Conservation (phyloP, 495 filamentous ascomycete genomes). For the Pseudomonodictys pantanalensis region DNA sequence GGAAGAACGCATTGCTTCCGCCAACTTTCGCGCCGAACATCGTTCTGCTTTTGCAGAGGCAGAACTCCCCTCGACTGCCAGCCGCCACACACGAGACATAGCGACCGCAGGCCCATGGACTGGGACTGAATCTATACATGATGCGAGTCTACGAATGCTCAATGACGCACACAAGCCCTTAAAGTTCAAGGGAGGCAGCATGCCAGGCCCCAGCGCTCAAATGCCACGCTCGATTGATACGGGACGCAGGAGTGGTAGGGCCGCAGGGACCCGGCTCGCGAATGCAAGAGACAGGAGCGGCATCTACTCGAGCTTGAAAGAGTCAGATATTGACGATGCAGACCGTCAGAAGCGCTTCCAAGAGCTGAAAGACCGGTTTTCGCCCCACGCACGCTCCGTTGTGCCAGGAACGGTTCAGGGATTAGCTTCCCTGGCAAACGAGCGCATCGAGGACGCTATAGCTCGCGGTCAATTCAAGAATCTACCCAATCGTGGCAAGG, state of each 20-base stretch:
- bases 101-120: slow-evolving; percentile 75
- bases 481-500: slow-evolving; percentile 73
- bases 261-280: slow-evolving; percentile 61
- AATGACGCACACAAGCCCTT: slow-evolving; percentile 76
- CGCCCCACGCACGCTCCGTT: slow-evolving; percentile 62
- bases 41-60: slow-evolving; percentile 65
- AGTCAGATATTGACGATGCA: slow-evolving; percentile 57
- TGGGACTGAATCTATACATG: slow-evolving; percentile 68
- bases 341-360: slow-evolving; percentile 67
- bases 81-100: slow-evolving; percentile 67
- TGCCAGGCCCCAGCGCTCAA: slow-evolving; percentile 36
- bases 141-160: slow-evolving; percentile 84
- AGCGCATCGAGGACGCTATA: slow-evolving; percentile 92
- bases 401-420: slow-evolving; percentile 77
- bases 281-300: slow-evolving; percentile 75
- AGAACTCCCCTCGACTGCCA: slow-evolving; percentile 60
- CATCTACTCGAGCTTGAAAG: slow-evolving; percentile 65
- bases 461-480: slow-evolving; percentile 87
- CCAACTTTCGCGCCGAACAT: slow-evolving; percentile 68
- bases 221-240: slow-evolving; percentile 53
- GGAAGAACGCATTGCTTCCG: slow-evolving; percentile 67
- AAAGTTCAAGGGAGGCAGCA: slow-evolving; percentile 45
- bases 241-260: slow-evolving; percentile 41
- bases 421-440: slow-evolving; percentile 79
- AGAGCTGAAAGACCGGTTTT: slow-evolving; percentile 78